A percentile compares a stretch with the other conserved stretches of the same genome.
These are phyloP conservation scores for Gyromitra esculenta DNA, from an alignment of 2,329 filamentous ascomycete species.

Conservation along the genomic window DNA sequence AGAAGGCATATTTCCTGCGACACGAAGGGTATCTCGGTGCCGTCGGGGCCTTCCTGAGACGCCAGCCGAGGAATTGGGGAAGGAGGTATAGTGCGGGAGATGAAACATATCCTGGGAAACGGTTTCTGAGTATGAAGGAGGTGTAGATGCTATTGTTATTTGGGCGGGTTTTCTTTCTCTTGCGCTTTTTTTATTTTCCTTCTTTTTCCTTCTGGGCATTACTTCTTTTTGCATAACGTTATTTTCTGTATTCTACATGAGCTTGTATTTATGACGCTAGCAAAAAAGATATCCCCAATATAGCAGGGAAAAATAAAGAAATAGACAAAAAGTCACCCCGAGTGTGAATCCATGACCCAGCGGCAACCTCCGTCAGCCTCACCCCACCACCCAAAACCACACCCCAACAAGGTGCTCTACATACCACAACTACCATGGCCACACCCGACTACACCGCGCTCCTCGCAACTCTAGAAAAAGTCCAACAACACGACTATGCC, in stretches of 20 bases:
- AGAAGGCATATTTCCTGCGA: constrained; percentile 93
- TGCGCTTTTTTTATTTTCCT: not conserved
- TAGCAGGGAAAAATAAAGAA: not conserved
- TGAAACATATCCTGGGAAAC: constrained; percentile 32
- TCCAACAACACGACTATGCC: constrained; percentile 69
- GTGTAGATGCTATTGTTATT: constrained; percentile 8
- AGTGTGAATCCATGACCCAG: constrained; percentile 24
- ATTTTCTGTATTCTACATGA: constrained; percentile 18
- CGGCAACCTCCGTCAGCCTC: constrained; percentile 25
- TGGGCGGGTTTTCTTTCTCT: constrained; percentile 14
- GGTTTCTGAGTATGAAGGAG: constrained; percentile 20
- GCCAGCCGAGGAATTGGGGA: constrained; percentile 91
- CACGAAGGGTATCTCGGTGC: constrained; percentile 96
- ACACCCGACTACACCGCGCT: constrained; percentile 29
- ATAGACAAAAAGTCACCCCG: not conserved
- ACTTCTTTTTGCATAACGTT: constrained; percentile 9
- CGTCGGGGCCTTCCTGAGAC: constrained; percentile 88
- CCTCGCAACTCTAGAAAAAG: constrained; percentile 50
- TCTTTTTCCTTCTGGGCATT: not conserved
- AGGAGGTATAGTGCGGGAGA: constrained; percentile 79
- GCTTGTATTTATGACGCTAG: constrained; percentile 7
- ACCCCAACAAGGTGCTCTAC: not conserved
- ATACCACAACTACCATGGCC: constrained; percentile 40
- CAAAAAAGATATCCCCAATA: constrained; percentile 24
- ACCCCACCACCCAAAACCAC: constrained; percentile 2